phyloP scores from a whole-genome alignment of 352 stramenopile species.

The Phytophthora rubi region DNA sequence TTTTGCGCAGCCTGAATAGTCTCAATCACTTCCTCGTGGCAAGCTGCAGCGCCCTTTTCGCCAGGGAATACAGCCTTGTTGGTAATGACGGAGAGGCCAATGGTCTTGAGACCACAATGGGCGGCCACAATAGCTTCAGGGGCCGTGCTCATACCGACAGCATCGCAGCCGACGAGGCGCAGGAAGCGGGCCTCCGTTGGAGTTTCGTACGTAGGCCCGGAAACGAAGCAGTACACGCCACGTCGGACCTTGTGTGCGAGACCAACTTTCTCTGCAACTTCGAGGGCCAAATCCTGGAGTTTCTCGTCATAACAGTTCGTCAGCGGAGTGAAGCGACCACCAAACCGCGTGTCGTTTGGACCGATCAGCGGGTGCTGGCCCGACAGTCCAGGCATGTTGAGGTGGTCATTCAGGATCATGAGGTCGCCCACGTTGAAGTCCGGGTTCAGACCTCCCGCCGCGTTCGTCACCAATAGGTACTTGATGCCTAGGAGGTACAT shows the following conservation, averaged over 20 bases:
- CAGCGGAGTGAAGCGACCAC: constrained; percentile 92
- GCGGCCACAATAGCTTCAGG: constrained; percentile 94
- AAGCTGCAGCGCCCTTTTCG: constrained; percentile 71
- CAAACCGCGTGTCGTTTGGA: constrained; percentile 94
- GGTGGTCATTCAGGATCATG: constrained; percentile 95
- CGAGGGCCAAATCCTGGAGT: constrained; percentile 78
- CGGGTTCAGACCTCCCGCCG: constrained; percentile 93
- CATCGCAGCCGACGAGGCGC: constrained; percentile 87
- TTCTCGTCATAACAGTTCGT: constrained; percentile 92
- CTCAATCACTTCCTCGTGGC: constrained; percentile 94
- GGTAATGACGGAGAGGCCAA: constrained; percentile 95
- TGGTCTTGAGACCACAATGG: constrained; percentile 93
- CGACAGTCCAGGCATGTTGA: constrained; percentile 92
- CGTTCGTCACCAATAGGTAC: constrained; percentile 96
- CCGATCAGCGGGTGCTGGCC: constrained; percentile 93
- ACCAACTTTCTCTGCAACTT: constrained; percentile 74
- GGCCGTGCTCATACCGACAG: constrained; percentile 96
- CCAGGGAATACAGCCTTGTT: constrained; percentile 89
- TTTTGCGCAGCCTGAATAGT: constrained; percentile 61
- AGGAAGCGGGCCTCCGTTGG: constrained; percentile 93
- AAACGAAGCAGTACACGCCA: constrained; percentile 96
- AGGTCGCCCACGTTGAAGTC: constrained; percentile 95
- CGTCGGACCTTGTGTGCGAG: constrained; percentile 80
- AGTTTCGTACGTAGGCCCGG: constrained; percentile 96
- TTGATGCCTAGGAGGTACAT: constrained; percentile 95